Evolutionary conservation across 139 green algal species (phyloP).

Genomic region (Picochlorum sp.): DNA sequence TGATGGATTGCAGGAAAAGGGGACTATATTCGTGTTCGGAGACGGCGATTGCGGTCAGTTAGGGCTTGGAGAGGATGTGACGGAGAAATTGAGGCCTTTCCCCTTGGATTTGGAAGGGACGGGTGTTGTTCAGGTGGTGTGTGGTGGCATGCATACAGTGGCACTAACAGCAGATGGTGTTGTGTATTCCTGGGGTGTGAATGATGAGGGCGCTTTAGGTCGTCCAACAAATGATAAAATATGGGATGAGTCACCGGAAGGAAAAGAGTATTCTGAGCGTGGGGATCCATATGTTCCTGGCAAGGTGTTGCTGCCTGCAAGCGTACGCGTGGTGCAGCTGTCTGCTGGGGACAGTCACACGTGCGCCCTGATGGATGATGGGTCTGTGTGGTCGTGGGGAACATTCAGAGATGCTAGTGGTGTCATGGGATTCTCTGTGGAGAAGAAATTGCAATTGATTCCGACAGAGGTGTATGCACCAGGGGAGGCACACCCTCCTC

Average conservation of each 20-base stretch:
- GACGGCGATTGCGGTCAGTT: constrained; percentile 60
- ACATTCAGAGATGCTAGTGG: constrained; percentile 67
- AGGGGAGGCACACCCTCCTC: constrained; percentile 12
- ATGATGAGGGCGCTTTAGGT: constrained; percentile 85
- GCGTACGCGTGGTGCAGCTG: constrained; percentile 48
- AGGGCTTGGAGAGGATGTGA: constrained; percentile 50
- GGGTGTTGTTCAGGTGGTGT: constrained; percentile 45
- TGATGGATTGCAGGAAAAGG: constrained; percentile 30
- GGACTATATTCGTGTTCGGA: constrained; percentile 42
- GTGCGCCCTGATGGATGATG: constrained; percentile 51
- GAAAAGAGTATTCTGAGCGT: constrained; percentile 2
- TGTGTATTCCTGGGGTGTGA: constrained; percentile 79
- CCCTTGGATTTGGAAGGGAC: constrained; percentile 23
- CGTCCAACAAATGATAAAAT: constrained; percentile 46
- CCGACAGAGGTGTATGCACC: constrained; percentile 43
- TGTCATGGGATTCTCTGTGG: constrained; percentile 55
- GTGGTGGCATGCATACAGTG: constrained; percentile 84
- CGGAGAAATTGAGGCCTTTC: constrained; percentile 31
- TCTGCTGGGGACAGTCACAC: constrained; percentile 74
- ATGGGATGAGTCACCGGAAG: constrained; percentile 31
- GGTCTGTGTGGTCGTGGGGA: constrained; percentile 75
- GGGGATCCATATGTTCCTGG: constrained; percentile 40
- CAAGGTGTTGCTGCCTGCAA: constrained; percentile 32
- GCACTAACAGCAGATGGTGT: constrained; percentile 46
- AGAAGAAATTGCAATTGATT: constrained; percentile 25